A percentile compares a stretch with the other conserved stretches of the same genome.
These are phyloP conservation scores for Salix exigua DNA, from an alignment of 345 rosid genomes.

Conservation along the genomic window DNA sequence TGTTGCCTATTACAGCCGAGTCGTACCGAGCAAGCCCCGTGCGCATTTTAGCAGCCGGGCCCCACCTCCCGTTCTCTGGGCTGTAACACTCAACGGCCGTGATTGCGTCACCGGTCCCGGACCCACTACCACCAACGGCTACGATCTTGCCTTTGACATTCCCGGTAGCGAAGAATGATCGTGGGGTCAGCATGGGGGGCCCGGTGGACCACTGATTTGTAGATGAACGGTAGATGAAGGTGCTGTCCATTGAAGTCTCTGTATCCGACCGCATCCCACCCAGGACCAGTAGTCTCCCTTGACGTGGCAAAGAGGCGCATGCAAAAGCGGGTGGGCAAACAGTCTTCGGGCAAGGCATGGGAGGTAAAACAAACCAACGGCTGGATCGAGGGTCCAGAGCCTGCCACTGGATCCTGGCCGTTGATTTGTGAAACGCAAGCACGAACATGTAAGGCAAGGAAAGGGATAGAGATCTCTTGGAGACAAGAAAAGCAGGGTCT, in stretches of 20 bases:
- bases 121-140: slow-evolving; percentile 59
- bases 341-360: slow-evolving; percentile 50
- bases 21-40: slow-evolving; percentile 53
- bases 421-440: slow-evolving; percentile 52
- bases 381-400: slow-evolving; percentile 54
- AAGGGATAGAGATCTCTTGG: slow-evolving; percentile 44
- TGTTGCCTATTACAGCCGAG: slow-evolving; percentile 50
- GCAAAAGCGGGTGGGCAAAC: slow-evolving; percentile 50
- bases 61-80: slow-evolving; percentile 50
- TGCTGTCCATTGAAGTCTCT: slow-evolving; percentile 32
- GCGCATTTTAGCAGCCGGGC: slow-evolving; percentile 26
- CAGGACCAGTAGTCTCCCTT: slow-evolving; percentile 57
- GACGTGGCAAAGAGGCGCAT: slow-evolving; percentile 55
- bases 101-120: slow-evolving; percentile 26
- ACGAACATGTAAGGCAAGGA: slow-evolving; percentile 55
- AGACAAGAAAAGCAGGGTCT: slow-evolving; percentile 41
- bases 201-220: slow-evolving; percentile 57
- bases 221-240: slow-evolving; percentile 40
- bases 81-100: slow-evolving; percentile 53
- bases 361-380: slow-evolving; percentile 63
- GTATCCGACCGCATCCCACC: slow-evolving; percentile 55
- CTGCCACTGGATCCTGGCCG: slow-evolving; percentile 69
- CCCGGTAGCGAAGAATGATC: slow-evolving; percentile 52
- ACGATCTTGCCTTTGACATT: slow-evolving; percentile 41
- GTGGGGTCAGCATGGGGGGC: slow-evolving; percentile 48